A percentile compares a stretch with the other conserved stretches of the same genome.
phyloP scores from a whole-genome alignment of 768 basidiomycete genomes.

The Pulveroboletus sp. region DNA sequence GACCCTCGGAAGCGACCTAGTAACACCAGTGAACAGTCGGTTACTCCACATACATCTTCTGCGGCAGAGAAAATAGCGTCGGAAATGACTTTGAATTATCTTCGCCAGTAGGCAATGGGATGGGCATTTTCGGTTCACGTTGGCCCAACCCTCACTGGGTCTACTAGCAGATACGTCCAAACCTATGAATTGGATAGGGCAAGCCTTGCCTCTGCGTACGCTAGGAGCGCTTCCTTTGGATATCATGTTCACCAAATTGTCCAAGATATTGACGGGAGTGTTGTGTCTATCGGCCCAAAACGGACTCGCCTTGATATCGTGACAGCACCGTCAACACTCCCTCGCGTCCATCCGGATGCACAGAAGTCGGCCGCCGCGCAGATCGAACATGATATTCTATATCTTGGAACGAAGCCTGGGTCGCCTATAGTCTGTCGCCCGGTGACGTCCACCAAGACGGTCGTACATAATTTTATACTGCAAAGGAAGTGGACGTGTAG shows the following conservation, averaged over 20 bases:
- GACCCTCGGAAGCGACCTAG: neutral
- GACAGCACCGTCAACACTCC: conserved; percentile 23
- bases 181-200: conserved; percentile 30
- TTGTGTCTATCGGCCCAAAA: conserved; percentile 11
- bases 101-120: conserved; percentile 23
- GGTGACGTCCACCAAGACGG: conserved; percentile 12
- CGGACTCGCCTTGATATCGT: conserved; percentile 25
- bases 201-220: conserved; percentile 31
- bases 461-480: conserved; percentile 29
- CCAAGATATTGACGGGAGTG: neutral
- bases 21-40: neutral
- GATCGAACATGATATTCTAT: conserved; percentile 29
- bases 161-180: conserved; percentile 19
- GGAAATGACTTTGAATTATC: conserved; percentile 28
- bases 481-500: conserved; percentile 22
- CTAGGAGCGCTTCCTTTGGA: conserved; percentile 27
- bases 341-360: conserved; percentile 19
- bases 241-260: conserved; percentile 20
- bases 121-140: neutral
- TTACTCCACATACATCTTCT: neutral
- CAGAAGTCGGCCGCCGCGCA: conserved; percentile 4
- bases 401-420: conserved; percentile 25
- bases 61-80: conserved; percentile 22
- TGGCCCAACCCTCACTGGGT: conserved; percentile 2
- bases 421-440: conserved; percentile 27